Conservation (phyloP, 2,329 filamentous ascomycete species). For the Ambrosiella beaveri region DNA sequence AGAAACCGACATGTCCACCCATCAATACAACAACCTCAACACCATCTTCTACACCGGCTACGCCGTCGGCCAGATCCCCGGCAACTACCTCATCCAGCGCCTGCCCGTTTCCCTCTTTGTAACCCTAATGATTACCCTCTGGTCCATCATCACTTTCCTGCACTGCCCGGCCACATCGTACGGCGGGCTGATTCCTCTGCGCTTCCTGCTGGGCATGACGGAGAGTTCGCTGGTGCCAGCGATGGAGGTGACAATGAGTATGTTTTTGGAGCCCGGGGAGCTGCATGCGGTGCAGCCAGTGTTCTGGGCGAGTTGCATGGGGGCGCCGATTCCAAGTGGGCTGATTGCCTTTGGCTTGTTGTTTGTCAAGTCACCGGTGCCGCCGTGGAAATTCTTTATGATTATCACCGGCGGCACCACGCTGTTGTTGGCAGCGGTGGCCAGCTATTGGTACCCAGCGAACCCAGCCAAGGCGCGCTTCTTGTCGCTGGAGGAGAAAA, state of each 20-base stretch:
- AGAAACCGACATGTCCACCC: conserved; percentile 3
- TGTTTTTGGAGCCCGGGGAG: conserved; percentile 18
- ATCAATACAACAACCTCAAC: conserved; percentile 32
- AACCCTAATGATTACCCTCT: conserved; percentile 4
- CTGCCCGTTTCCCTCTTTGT: neutral
- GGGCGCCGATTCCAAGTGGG: conserved; percentile 17
- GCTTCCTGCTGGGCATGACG: conserved; percentile 15
- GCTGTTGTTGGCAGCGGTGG: conserved; percentile 32
- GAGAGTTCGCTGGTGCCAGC: conserved; percentile 14
- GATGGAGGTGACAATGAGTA: conserved; percentile 10
- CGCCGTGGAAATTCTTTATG: conserved; percentile 40
- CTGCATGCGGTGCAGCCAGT: conserved; percentile 17
- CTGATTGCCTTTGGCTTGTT: conserved; percentile 16
- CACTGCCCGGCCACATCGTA: conserved; percentile 14
- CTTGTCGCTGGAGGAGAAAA: conserved; percentile 16
- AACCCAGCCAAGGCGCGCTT: conserved; percentile 18
- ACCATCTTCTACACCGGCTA: conserved; percentile 33
- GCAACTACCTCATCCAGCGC: conserved; percentile 4
- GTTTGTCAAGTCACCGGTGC: conserved; percentile 19
- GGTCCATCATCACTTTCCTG: conserved; percentile 14
- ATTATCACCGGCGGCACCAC: conserved; percentile 40
- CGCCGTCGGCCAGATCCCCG: conserved; percentile 7
- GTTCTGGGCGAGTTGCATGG: conserved; percentile 18
- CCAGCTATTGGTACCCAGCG: conserved; percentile 42
- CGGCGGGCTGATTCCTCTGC: conserved; percentile 13